Percentiles rank a stretch among this genome's conserved stretches.
Evolutionary conservation across 352 stramenopile species (phyloP).

Genomic region (Paralagenidium karlingii): DNA sequence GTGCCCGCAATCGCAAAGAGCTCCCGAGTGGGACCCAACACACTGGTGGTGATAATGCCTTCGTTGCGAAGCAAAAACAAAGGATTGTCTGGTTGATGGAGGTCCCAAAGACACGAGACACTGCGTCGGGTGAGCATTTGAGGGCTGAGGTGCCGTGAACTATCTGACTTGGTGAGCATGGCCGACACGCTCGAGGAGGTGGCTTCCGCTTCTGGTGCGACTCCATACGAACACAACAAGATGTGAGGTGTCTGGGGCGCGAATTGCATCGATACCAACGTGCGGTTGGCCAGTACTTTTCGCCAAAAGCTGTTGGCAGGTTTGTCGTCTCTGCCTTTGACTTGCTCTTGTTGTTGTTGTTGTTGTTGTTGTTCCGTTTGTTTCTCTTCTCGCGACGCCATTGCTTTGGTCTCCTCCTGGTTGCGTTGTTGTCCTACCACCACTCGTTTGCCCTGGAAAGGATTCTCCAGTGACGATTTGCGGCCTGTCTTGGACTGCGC

Average conservation of each 20-base stretch:
- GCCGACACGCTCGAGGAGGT: no score
- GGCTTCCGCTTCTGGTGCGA: no score
- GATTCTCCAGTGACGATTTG: background rate
- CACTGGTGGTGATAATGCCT: slow-evolving; percentile 20
- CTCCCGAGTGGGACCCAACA: slow-evolving; percentile 32
- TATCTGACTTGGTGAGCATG: no score
- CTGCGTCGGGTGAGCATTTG: no score
- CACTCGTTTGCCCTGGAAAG: slow-evolving; percentile 7
- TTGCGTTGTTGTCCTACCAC: no score
- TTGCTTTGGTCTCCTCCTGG: slow-evolving; percentile 5
- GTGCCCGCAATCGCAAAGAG: slow-evolving; percentile 37
- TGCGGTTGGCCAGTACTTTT: slow-evolving; percentile 14
- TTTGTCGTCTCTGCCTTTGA: slow-evolving; percentile 1
- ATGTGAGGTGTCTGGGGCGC: slow-evolving; percentile 35
- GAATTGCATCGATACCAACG: slow-evolving; percentile 27
- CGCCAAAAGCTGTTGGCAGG: slow-evolving; percentile 19
- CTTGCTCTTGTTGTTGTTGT: slow-evolving; percentile 2
- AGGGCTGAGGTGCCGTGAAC: slow-evolving; percentile 1
- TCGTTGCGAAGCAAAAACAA: slow-evolving; percentile 34
- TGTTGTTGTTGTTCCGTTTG: background rate
- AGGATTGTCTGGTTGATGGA: slow-evolving; percentile 30
- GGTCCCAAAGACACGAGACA: slow-evolving; percentile 53
- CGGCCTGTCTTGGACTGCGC: background rate
- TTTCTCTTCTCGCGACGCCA: slow-evolving; percentile 2
- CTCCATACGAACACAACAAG: slow-evolving; percentile 24